Evolutionary conservation across 305 asterid species (phyloP).

Genomic region (Solanum hybrid): DNA sequence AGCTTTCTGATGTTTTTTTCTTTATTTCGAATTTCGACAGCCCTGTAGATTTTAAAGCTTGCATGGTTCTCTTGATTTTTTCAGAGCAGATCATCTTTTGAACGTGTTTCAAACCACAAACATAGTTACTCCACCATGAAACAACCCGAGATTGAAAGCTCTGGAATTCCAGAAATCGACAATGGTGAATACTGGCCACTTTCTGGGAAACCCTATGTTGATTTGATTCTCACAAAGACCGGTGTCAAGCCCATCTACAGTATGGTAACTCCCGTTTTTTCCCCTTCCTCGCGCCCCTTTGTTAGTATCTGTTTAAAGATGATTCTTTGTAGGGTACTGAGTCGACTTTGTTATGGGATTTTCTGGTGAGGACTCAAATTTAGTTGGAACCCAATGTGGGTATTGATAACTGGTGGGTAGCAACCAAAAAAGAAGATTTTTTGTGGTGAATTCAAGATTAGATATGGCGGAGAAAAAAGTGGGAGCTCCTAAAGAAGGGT

Average conservation of each 20-base stretch:
- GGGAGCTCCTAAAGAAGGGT: neutral
- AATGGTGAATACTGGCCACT: conserved; percentile 18
- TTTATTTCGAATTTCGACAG: neutral
- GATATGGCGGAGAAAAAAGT: neutral
- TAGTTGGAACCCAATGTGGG: neutral
- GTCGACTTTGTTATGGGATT: neutral
- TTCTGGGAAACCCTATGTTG: conserved; percentile 19
- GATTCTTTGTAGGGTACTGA: neutral
- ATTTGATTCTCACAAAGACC: conserved; percentile 12
- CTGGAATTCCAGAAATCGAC: conserved; percentile 12
- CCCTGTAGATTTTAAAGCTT: neutral
- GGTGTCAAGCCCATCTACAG: neutral
- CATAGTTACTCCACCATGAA: neutral
- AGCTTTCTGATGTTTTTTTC: neutral
- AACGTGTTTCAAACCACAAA: neutral
- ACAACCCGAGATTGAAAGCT: neutral
- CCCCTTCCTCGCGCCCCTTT: neutral
- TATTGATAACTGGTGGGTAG: neutral
- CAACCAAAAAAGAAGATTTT: neutral
- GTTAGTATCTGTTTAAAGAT: neutral
- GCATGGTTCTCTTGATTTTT: neutral
- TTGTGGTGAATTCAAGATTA: neutral
- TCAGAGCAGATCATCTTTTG: neutral
- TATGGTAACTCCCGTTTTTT: conserved; percentile 15
- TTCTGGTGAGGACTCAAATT: neutral